A percentile compares a stretch with the other conserved stretches of the same genome.
Evolutionary conservation across 2,329 filamentous ascomycete species (phyloP).

Genomic region (Helicocarpus griseus): DNA sequence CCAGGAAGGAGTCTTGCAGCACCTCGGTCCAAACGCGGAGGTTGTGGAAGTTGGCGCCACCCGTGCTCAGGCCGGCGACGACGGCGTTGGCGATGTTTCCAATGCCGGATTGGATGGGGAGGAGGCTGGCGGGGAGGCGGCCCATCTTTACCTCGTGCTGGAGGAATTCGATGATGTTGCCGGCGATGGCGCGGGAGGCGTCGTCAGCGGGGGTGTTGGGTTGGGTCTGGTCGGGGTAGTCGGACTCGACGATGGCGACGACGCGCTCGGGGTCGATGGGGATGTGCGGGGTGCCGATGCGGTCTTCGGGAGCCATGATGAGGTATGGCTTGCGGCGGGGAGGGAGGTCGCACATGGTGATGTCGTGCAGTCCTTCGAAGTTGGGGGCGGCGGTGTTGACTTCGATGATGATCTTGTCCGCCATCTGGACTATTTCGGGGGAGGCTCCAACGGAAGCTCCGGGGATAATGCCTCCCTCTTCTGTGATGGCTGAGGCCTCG

Average conservation of each 20-base stretch:
- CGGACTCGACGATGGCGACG: constrained; percentile 72
- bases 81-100: constrained; percentile 92
- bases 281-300: constrained; percentile 73
- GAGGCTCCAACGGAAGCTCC: constrained; percentile 78
- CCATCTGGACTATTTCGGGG: constrained; percentile 80
- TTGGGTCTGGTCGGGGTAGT: constrained; percentile 68
- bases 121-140: constrained; percentile 64
- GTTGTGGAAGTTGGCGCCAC: constrained; percentile 69
- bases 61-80: constrained; percentile 67
- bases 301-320: constrained; percentile 75
- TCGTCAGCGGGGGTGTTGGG: constrained; percentile 71
- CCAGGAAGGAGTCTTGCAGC: constrained; percentile 84
- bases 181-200: constrained; percentile 60
- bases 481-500: constrained; percentile 76
- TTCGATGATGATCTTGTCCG: constrained; percentile 87
- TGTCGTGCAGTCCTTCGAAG: constrained; percentile 83
- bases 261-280: constrained; percentile 78
- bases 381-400: constrained; percentile 79
- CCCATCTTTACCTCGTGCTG: constrained; percentile 75
- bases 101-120: constrained; percentile 79
- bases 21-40: constrained; percentile 92
- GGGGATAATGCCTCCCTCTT: constrained; percentile 80
- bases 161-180: constrained; percentile 73
- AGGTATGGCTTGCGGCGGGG: constrained; percentile 75
- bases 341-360: constrained; percentile 78